Evolutionary conservation across 495 filamentous ascomycete genomes (phyloP).

Genomic region (Penicillium dipodomyicola): DNA sequence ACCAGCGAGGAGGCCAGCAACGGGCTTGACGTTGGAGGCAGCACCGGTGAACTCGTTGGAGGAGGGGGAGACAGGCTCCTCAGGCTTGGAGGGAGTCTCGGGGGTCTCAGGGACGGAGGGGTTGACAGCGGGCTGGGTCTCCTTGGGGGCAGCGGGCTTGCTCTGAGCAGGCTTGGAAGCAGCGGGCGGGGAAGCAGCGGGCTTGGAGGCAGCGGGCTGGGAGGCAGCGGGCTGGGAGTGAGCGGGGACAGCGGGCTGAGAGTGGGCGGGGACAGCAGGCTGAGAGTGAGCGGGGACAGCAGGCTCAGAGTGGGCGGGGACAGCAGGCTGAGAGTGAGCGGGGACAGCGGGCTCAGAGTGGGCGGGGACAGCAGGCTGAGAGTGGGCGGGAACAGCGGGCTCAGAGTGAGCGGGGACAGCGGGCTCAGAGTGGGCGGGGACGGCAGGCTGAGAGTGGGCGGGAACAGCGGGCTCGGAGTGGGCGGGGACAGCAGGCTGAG

Average conservation of each 20-base stretch:
- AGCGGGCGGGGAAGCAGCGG: conserved; percentile 8
- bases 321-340: conserved; percentile 7
- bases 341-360: background rate
- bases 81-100: conserved; percentile 18
- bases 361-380: background rate
- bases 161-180: background rate
- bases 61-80: conserved; percentile 14
- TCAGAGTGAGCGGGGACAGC: background rate
- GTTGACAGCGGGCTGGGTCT: conserved; percentile 5
- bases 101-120: conserved; percentile 1
- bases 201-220: conserved; percentile 1
- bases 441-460: background rate
- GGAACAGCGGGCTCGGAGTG: conserved; percentile 10
- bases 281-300: conserved; percentile 9
- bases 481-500: conserved; percentile 2
- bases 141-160: conserved; percentile 10
- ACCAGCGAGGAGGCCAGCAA: conserved; percentile 38
- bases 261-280: background rate
- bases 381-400: conserved; percentile 9
- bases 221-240: conserved; percentile 4
- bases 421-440: conserved; percentile 1
- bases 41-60: conserved; percentile 33
- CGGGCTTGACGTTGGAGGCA: conserved; percentile 36
- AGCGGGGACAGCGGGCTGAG: background rate
- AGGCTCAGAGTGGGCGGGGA: background rate